Evolutionary conservation across 257 asterid genomes (phyloP).

Genomic region (Coffea eugenioides): DNA sequence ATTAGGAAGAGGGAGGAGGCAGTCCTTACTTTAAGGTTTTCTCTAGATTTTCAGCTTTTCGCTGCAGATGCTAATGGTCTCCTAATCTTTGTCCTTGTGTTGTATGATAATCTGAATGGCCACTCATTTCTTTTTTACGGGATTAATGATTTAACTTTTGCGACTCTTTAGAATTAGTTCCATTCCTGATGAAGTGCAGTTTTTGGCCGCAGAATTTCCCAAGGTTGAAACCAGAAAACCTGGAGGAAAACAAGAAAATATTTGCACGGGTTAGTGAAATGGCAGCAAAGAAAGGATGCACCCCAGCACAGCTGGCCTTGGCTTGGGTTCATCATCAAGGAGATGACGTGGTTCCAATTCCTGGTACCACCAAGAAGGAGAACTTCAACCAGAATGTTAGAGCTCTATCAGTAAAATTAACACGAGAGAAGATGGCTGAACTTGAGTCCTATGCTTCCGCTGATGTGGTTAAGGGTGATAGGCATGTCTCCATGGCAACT

Average conservation of each 20-base stretch:
- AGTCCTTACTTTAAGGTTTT: too few relatives aligned
- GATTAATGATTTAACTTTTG: not conserved
- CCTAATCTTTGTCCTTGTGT: not conserved
- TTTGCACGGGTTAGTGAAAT: conserved; percentile 26
- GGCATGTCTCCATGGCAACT: conserved; percentile 22
- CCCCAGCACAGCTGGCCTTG: conserved; percentile 36
- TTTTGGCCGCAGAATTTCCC: conserved; percentile 19
- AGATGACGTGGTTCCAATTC: conserved; percentile 36
- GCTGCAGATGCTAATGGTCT: too few relatives aligned
- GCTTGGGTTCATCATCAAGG: conserved; percentile 43
- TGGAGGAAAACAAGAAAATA: conserved; percentile 28
- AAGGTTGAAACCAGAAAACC: conserved; percentile 28
- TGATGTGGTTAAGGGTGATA: conserved; percentile 29
- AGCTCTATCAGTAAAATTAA: conserved; percentile 28
- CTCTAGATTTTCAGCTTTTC: too few relatives aligned
- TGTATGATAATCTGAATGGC: not conserved
- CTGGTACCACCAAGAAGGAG: conserved; percentile 39
- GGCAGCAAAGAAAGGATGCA: conserved; percentile 35
- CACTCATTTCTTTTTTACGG: not conserved
- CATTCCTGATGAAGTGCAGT: not conserved
- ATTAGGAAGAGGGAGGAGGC: not conserved
- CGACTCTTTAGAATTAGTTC: not conserved
- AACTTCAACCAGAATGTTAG: conserved; percentile 32
- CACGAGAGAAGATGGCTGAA: conserved; percentile 30
- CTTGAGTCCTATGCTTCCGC: conserved; percentile 31